These are phyloP conservation scores for Russula ochroleuca DNA, from an alignment of 768 basidiomycete genomes.

Conservation along the genomic window DNA sequence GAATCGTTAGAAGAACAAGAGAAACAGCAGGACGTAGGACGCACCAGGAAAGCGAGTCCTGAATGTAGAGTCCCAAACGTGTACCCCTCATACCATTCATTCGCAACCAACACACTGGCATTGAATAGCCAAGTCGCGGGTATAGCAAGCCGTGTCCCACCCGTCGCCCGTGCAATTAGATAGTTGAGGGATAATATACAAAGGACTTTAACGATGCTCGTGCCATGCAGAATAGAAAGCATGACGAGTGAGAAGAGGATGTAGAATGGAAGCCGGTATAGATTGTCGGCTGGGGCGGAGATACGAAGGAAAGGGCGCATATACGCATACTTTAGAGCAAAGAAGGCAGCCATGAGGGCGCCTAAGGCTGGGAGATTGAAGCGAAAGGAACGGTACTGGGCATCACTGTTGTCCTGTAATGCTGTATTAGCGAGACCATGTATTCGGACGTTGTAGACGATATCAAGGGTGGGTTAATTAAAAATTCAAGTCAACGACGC, in stretches of 20 bases:
- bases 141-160: constrained; percentile 45
- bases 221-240: constrained; percentile 74
- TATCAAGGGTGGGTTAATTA: neutral
- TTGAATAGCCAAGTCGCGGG: constrained; percentile 77
- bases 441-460: neutral
- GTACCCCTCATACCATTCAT: constrained; percentile 75
- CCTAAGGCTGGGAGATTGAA: constrained; percentile 66
- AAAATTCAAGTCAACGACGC: neutral
- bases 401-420: constrained; percentile 83
- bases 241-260: constrained; percentile 58
- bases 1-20: neutral
- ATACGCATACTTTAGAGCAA: constrained; percentile 53
- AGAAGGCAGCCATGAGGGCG: constrained; percentile 47
- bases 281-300: constrained; percentile 32
- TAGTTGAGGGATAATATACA: constrained; percentile 70
- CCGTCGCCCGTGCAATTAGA: constrained; percentile 46
- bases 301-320: constrained; percentile 31
- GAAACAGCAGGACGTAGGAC: constrained; percentile 30
- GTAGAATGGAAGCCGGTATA: constrained; percentile 53
- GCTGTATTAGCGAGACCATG: neutral
- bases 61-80: constrained; percentile 54
- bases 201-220: constrained; percentile 73
- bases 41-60: constrained; percentile 56
- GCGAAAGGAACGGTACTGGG: constrained; percentile 86
- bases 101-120: constrained; percentile 63